A percentile compares a stretch with the other conserved stretches of the same genome.
These are phyloP conservation scores for Filosporella fistucella DNA, from an alignment of 495 filamentous ascomycete species.

Conservation along the genomic window DNA sequence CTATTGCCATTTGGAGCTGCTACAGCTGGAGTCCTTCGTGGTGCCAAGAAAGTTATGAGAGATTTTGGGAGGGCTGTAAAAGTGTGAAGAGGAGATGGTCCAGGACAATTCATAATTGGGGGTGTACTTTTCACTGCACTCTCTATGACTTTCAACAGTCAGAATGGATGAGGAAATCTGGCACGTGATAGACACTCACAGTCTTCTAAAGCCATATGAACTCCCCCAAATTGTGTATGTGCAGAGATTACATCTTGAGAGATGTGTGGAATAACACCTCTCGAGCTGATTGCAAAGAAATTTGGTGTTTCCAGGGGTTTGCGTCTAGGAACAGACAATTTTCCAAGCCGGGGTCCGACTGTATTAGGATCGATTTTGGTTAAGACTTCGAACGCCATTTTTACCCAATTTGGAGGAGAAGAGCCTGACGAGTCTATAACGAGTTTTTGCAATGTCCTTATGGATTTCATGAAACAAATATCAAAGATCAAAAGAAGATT, in stretches of 20 bases:
- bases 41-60: conserved; percentile 66
- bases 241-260: conserved; percentile 75
- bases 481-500: too few relatives aligned
- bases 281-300: conserved; percentile 72
- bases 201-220: conserved; percentile 87
- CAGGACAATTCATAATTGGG: conserved; percentile 34
- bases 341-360: conserved; percentile 51
- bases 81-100: conserved; percentile 53
- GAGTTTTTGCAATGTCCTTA: too few relatives aligned
- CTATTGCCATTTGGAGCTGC: conserved; percentile 68
- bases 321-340: conserved; percentile 53
- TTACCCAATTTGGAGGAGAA: too few relatives aligned
- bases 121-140: conserved; percentile 40
- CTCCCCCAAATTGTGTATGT: conserved; percentile 57
- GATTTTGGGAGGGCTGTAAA: conserved; percentile 60
- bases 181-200: conserved; percentile 56
- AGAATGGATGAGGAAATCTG: conserved; percentile 12
- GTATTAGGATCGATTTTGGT: conserved; percentile 5
- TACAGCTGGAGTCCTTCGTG: conserved; percentile 74
- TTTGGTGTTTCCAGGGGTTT: conserved; percentile 71
- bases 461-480: too few relatives aligned
- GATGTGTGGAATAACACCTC: conserved; percentile 81
- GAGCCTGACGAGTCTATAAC: too few relatives aligned
- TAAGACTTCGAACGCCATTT: conserved; percentile 7
- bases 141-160: conserved; percentile 64